Percentiles rank a stretch among this genome's conserved stretches.
Evolutionary conservation across 805 yeast species (phyloP).

Genomic region (Yarrowia deformans): DNA sequence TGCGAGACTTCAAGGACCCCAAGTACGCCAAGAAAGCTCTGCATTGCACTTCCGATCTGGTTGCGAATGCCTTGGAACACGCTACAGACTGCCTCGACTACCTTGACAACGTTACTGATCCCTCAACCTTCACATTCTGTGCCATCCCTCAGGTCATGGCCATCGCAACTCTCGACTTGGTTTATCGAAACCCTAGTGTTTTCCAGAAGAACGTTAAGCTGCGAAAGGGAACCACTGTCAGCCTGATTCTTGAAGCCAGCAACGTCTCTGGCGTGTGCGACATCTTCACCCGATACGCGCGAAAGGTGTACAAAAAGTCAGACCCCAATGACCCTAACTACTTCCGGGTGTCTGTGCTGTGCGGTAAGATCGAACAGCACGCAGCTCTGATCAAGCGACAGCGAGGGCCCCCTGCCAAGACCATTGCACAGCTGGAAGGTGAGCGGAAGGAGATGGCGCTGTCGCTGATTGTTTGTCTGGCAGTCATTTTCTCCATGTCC

Average conservation of each 20-base stretch:
- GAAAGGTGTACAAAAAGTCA: constrained; percentile 78
- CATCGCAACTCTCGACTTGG: constrained; percentile 86
- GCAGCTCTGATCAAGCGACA: constrained; percentile 55
- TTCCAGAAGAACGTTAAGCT: constrained; percentile 80
- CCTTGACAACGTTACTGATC: constrained; percentile 78
- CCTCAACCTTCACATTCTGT: constrained; percentile 86
- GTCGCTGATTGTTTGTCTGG: constrained; percentile 43
- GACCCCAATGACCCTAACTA: constrained; percentile 86
- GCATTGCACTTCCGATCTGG: constrained; percentile 80
- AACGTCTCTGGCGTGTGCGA: constrained; percentile 75
- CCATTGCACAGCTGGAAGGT: constrained; percentile 39
- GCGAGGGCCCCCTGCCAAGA: constrained; percentile 39
- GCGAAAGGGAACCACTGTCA: constrained; percentile 86
- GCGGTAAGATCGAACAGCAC: constrained; percentile 89
- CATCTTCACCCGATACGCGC: constrained; percentile 77
- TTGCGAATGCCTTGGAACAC: constrained; percentile 78
- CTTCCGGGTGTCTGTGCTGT: constrained; percentile 78
- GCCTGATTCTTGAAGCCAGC: constrained; percentile 74
- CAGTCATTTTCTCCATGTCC: constrained; percentile 42
- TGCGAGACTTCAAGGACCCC: constrained; percentile 65
- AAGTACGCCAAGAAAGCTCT: constrained; percentile 63
- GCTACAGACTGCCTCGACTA: constrained; percentile 78
- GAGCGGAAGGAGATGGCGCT: constrained; percentile 42
- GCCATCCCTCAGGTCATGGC: constrained; percentile 99
- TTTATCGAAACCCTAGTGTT: constrained; percentile 80